A percentile compares a stretch with the other conserved stretches of the same genome.
Evolutionary conservation across 495 filamentous ascomycete genomes (phyloP).

Genomic region (Neurospora sp.): DNA sequence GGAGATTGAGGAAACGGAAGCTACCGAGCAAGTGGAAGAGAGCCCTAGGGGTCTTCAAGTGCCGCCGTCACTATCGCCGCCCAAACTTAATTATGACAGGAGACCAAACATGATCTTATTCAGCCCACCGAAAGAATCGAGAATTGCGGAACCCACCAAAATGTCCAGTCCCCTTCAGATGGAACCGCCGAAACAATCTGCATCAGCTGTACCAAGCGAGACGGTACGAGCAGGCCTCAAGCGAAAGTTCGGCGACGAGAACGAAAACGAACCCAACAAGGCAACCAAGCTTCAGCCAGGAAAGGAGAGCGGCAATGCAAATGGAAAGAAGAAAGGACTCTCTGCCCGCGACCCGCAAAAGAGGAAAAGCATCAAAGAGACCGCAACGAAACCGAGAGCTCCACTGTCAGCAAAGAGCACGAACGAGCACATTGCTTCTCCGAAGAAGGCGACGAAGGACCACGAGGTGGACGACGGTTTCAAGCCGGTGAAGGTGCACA

Average conservation of each 20-base stretch:
- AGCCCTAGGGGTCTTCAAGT: constrained; percentile 1
- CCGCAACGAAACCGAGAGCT: constrained; percentile 19
- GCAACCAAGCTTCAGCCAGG: constrained; percentile 9
- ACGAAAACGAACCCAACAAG: constrained; percentile 6
- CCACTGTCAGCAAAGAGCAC: constrained; percentile 36
- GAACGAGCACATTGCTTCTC: constrained; percentile 35
- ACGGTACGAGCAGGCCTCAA: constrained; percentile 19
- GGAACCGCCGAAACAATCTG: neutral
- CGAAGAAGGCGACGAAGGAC: constrained; percentile 26
- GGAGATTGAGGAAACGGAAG: constrained; percentile 6
- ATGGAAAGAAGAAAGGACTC: constrained; percentile 4
- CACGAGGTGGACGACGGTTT: constrained; percentile 8
- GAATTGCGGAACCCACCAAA: neutral
- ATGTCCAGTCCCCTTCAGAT: neutral
- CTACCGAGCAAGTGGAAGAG: constrained; percentile 10
- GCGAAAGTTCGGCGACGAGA: constrained; percentile 27
- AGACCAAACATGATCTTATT: constrained; percentile 3
- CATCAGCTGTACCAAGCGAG: neutral
- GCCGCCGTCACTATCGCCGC: neutral
- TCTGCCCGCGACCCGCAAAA: constrained; percentile 7
- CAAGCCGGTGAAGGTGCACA: constrained; percentile 9
- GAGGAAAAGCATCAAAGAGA: constrained; percentile 25
- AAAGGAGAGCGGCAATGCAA: constrained; percentile 19
- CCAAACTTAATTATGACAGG: constrained; percentile 13
- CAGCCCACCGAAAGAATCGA: neutral